Percentiles rank a stretch among this genome's conserved stretches.
Evolutionary conservation across 2,329 filamentous ascomycete species (phyloP).

Genomic region (Whalleya microplaca): DNA sequence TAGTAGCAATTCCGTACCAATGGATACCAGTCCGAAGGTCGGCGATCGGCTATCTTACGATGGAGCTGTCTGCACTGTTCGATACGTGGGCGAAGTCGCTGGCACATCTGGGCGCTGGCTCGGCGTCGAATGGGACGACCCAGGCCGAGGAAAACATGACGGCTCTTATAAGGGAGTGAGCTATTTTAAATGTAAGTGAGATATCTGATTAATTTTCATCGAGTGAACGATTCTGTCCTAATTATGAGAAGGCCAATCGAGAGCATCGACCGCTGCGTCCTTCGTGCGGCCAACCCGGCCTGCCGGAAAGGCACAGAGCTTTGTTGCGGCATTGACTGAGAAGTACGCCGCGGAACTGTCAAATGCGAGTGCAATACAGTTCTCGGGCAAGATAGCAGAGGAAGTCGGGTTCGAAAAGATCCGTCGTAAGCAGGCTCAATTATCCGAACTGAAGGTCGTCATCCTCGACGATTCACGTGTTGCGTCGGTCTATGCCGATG

Average conservation of each 20-base stretch:
- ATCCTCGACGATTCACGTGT: slow-evolving; percentile 80
- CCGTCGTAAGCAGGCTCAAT: slow-evolving; percentile 73
- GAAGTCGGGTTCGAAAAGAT: slow-evolving; percentile 97
- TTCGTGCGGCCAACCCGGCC: slow-evolving; percentile 81
- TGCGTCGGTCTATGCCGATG: slow-evolving; percentile 39
- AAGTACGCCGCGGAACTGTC: slow-evolving; percentile 76
- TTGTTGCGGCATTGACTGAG: slow-evolving; percentile 76
- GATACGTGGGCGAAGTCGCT: slow-evolving; percentile 77
- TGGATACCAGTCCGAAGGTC: slow-evolving; percentile 49
- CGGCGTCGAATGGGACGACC: slow-evolving; percentile 96
- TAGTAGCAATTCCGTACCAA: slow-evolving; percentile 28
- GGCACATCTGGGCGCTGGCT: slow-evolving; percentile 83
- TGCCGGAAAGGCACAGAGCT: slow-evolving; percentile 69
- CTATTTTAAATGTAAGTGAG: slow-evolving; percentile 77
- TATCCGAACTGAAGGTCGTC: slow-evolving; percentile 78
- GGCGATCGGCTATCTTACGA: slow-evolving; percentile 83
- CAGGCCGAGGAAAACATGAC: slow-evolving; percentile 84
- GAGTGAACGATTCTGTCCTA: slow-evolving; percentile 6
- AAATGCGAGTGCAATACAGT: slow-evolving; percentile 58
- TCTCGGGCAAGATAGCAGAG: slow-evolving; percentile 83
- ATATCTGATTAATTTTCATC: neutral
- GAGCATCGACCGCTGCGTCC: slow-evolving; percentile 73
- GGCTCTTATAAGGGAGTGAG: slow-evolving; percentile 77
- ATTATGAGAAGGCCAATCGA: slow-evolving; percentile 56
- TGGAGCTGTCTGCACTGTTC: slow-evolving; percentile 78